These are phyloP conservation scores for Pichia sp. DNA, from an alignment of 1,139 yeast species.

Conservation along the genomic window DNA sequence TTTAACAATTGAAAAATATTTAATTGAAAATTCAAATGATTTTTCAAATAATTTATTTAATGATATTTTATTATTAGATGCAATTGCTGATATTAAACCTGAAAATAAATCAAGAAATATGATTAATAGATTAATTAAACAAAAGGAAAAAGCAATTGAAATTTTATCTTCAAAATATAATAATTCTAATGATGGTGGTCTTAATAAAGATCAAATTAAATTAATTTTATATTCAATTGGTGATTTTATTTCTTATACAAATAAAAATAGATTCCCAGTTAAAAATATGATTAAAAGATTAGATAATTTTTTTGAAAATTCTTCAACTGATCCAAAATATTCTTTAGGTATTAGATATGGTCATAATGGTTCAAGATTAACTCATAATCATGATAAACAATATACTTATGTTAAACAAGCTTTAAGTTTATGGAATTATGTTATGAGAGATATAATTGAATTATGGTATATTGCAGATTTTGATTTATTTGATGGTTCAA, in stretches of 20 bases:
- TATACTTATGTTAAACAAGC: constrained; percentile 67
- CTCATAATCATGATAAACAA: constrained; percentile 65
- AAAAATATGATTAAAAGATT: constrained; percentile 50
- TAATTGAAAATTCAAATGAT: constrained; percentile 33
- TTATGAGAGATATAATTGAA: constrained; percentile 67
- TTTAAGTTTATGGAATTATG: constrained; percentile 61
- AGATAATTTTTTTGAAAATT: constrained; percentile 42
- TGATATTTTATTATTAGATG: constrained; percentile 51
- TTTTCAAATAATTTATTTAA: constrained; percentile 37
- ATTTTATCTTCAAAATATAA: constrained; percentile 40
- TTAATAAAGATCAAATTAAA: constrained; percentile 51
- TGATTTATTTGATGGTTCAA: constrained; percentile 47
- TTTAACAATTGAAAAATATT: constrained; percentile 47
- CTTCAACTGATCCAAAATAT: constrained; percentile 30
- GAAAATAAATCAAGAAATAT: constrained; percentile 45
- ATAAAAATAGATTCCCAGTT: constrained; percentile 61
- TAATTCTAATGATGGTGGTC: constrained; percentile 30
- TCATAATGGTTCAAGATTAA: constrained; percentile 56
- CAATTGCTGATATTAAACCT: constrained; percentile 59
- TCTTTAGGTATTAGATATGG: constrained; percentile 62
- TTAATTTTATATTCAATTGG: constrained; percentile 68
- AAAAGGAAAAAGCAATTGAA: constrained; percentile 61
- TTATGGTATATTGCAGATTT: constrained; percentile 69
- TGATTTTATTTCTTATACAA: constrained; percentile 65
- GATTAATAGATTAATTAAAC: constrained; percentile 50